phyloP scores from a whole-genome alignment of 1,139 yeast species.

The Yamadazyma diospyri region DNA sequence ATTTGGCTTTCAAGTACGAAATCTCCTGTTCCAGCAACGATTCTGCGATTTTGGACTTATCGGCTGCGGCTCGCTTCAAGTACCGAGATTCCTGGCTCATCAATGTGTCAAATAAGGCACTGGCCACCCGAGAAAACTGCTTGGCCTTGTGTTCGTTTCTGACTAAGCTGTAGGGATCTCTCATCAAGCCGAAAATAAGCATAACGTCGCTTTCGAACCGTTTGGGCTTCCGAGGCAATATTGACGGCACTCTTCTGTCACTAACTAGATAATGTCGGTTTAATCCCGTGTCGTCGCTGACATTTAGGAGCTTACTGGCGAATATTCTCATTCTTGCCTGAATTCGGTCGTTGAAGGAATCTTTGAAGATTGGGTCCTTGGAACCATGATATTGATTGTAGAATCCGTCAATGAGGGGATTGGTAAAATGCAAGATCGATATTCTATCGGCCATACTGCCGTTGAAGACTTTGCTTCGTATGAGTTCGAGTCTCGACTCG shows the following conservation, averaged over 20 bases:
- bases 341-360: constrained; percentile 36
- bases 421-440: constrained; percentile 37
- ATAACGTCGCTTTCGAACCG: constrained; percentile 32
- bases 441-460: constrained; percentile 34
- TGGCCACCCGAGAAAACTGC: constrained; percentile 21
- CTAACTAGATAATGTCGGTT: constrained; percentile 34
- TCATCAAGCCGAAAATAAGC: constrained; percentile 27
- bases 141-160: constrained; percentile 23
- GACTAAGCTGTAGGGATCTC: constrained; percentile 35
- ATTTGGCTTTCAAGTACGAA: constrained; percentile 21
- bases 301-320: constrained; percentile 29
- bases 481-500: constrained; percentile 27
- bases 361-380: constrained; percentile 31
- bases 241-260: constrained; percentile 1
- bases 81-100: constrained; percentile 28
- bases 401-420: constrained; percentile 34
- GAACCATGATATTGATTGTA: constrained; percentile 18
- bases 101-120: constrained; percentile 25
- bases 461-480: constrained; percentile 24
- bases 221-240: constrained; percentile 10
- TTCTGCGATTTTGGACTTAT: constrained; percentile 9
- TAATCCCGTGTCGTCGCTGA: constrained; percentile 47
- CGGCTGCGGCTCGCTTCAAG: constrained; percentile 6
- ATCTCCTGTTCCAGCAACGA: constrained; percentile 18
- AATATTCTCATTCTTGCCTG: constrained; percentile 37